Evolutionary conservation across 352 stramenopile species (phyloP).

Genomic region (Plasmopara muralis): DNA sequence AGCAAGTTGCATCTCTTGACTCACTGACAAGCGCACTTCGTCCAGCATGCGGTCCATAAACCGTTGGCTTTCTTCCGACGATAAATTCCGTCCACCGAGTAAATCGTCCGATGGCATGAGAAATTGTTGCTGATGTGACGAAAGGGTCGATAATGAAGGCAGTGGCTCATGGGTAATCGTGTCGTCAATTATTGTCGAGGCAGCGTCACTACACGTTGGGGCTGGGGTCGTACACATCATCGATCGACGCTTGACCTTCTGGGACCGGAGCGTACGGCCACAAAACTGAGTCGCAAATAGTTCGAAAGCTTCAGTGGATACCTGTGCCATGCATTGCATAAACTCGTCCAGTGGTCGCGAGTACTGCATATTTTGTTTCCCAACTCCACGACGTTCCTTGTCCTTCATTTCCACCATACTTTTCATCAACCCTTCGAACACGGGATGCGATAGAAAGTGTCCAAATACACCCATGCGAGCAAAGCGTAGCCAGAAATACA

Average conservation of each 20-base stretch:
- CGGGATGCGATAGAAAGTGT: conserved; percentile 55
- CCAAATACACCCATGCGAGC: conserved; percentile 70
- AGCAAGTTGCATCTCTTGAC: conserved; percentile 38
- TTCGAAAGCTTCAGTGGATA: conserved; percentile 71
- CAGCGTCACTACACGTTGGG: conserved; percentile 5
- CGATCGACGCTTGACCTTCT: conserved; percentile 61
- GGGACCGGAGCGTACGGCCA: conserved; percentile 59
- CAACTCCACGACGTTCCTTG: conserved; percentile 68
- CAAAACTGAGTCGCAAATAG: conserved; percentile 72
- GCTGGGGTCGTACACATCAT: conserved; percentile 5
- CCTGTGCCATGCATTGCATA: conserved; percentile 48
- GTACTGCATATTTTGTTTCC: conserved; percentile 86
- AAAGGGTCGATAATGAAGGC: conserved; percentile 7
- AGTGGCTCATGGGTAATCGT: conserved; percentile 11
- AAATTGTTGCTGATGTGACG: conserved; percentile 27
- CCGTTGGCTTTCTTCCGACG: conserved; percentile 61
- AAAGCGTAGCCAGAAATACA: conserved; percentile 63
- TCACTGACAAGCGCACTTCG: conserved; percentile 49
- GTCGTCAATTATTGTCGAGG: conserved; percentile 3
- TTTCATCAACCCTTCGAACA: conserved; percentile 71
- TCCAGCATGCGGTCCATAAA: conserved; percentile 79
- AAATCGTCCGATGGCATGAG: conserved; percentile 48
- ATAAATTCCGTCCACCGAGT: conserved; percentile 32
- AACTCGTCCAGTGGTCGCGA: conserved; percentile 63
- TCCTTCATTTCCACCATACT: conserved; percentile 83